Evolutionary conservation across 805 yeast genomes (phyloP), one percentile per base, ranked within the genome.

Genomic region (Yarrowia hollandica): DNA sequence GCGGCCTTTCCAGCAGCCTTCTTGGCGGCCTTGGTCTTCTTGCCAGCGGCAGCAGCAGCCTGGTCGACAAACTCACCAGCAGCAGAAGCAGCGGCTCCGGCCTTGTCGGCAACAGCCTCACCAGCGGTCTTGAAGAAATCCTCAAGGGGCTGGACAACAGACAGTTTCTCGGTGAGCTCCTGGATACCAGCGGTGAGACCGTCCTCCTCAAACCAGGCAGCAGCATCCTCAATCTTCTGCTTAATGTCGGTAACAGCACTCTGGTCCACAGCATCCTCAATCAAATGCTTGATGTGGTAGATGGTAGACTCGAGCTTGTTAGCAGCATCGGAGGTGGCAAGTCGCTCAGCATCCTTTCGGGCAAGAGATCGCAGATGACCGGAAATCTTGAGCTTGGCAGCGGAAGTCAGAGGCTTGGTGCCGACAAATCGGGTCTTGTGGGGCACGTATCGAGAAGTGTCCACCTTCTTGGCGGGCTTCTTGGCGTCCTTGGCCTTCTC

Each of bases 121-220:
- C 21, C 44, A 5, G 42, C 34, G 5, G 44, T 23, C 33, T 35
- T 37, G 58, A 52, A 52, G 11, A 52, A 35, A n/a, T 35, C 42
- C 44, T 52, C 58, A 19, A 35, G 44, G 8, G 42, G 33, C 33
- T 25, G 23, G 10, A 52, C 58, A 5, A 19, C 44, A 14, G 26
- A 14, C 15, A 52, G 26, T 35, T 52, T 52, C 44, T 52, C 58
- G 21, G 42, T 35, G 34, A 52, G 44, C 44, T 35, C 58, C 35
- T 35, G 15, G 1, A 52, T 52, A 11, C 35, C 63, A 1, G 87
- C 79, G 19, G 73, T 75, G 58, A 80, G 86, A 33, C 88, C 78
- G 15, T 83, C 90, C 65, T 80, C 82, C 52, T 89, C 96, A 34
- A 90, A 73, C 96, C 96, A 89, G 61, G 86, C 92, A 44, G 87